Conservation (phyloP, 176 grass and related monocot species). For the Cymbopogon citratus region DNA sequence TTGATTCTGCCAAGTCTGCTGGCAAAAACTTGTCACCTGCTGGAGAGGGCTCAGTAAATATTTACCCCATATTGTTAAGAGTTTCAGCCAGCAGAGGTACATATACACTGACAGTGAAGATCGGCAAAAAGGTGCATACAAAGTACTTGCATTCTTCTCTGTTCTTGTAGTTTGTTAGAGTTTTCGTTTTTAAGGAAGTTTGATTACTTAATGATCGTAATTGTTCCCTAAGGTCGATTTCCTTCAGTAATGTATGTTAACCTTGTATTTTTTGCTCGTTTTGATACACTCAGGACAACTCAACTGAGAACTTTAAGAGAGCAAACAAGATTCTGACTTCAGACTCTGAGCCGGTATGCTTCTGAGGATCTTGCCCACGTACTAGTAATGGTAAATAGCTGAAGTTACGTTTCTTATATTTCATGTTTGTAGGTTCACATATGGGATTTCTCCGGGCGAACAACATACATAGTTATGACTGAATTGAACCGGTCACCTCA, state of each 20-base stretch:
- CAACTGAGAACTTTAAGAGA: constrained; percentile 77
- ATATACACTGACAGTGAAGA: constrained; percentile 70
- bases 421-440: constrained; percentile 63
- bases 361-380: not conserved
- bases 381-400: not conserved
- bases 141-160: constrained; percentile 12
- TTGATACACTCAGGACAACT: constrained; percentile 64
- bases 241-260: not conserved
- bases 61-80: constrained; percentile 80
- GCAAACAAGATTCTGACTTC: constrained; percentile 72
- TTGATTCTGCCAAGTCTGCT: constrained; percentile 20
- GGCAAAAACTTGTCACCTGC: constrained; percentile 14
- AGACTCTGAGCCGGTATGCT: constrained; percentile 67
- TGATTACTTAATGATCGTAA: constrained; percentile 1
- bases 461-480: constrained; percentile 86
- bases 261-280: constrained; percentile 6
- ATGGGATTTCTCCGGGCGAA: constrained; percentile 94
- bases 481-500: constrained; percentile 68
- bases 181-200: not conserved
- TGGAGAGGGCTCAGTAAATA: constrained; percentile 43
- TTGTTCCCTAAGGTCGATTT: not conserved
- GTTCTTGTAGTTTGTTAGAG: constrained; percentile 22
- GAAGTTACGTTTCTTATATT: constrained; percentile 11
- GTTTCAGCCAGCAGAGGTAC: constrained; percentile 57
- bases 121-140: constrained; percentile 70